These are phyloP conservation scores for Fraxinus baroniana DNA, from an alignment of 305 asterid genomes.

Conservation along the genomic window DNA sequence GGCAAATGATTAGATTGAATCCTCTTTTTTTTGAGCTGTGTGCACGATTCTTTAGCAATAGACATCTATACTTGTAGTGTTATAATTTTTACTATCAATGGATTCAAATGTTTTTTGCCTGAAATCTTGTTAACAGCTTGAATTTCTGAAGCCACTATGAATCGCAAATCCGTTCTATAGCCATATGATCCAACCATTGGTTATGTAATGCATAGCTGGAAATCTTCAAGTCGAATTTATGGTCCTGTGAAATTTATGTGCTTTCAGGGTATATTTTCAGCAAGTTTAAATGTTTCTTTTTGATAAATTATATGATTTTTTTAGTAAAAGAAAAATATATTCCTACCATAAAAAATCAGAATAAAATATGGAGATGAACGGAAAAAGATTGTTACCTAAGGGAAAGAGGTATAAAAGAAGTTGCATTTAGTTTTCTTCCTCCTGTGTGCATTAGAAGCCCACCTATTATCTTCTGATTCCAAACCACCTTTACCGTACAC, in stretches of 20 bases:
- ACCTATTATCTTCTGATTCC: neutral
- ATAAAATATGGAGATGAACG: neutral
- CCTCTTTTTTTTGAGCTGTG: neutral
- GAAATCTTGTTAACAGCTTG: neutral
- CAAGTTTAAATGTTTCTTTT: neutral
- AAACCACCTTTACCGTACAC: neutral
- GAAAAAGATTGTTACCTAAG: neutral
- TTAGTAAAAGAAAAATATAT: neutral
- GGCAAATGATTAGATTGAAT: neutral
- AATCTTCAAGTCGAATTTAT: neutral
- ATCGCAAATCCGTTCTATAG: neutral
- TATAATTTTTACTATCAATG: neutral
- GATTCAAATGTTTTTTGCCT: neutral
- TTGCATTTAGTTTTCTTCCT: neutral
- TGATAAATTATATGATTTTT: neutral
- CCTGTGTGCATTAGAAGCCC: neutral
- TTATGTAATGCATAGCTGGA: neutral
- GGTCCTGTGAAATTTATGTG: neutral
- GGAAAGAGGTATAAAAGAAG: neutral
- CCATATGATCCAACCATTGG: neutral
- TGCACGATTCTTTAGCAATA: neutral
- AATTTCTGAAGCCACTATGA: neutral
- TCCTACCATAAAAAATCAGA: neutral
- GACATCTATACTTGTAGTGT: slow-evolving; percentile 6
- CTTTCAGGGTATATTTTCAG: neutral